phyloP scores from a whole-genome alignment of 352 stramenopile species.

The Pythium scleroteichum region DNA sequence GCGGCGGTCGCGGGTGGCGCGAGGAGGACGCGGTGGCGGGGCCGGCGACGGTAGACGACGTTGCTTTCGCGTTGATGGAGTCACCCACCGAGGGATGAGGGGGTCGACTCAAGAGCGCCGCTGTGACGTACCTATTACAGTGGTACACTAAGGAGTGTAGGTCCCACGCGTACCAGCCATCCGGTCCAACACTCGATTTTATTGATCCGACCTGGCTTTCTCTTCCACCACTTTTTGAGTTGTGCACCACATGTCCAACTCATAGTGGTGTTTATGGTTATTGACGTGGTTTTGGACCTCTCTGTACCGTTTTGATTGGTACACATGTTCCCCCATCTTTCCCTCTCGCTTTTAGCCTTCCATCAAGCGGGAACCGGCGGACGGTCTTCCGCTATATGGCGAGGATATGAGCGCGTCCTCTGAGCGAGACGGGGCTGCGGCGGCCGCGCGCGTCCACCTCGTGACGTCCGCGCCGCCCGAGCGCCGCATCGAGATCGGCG shows the following conservation, averaged over 20 bases:
- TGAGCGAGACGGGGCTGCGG: constrained; percentile 13
- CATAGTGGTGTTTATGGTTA: neutral
- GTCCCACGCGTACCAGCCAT: constrained; percentile 3
- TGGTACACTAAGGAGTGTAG: constrained; percentile 16
- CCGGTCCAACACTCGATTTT: constrained; percentile 13
- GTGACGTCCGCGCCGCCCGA: constrained; percentile 26
- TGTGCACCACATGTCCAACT: neutral
- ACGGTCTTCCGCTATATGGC: constrained; percentile 14
- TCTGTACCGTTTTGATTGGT: neutral
- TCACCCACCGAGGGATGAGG: constrained; percentile 5
- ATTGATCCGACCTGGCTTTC: constrained; percentile 22
- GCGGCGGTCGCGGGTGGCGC: neutral
- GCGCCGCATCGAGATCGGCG: constrained; percentile 28
- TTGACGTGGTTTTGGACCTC: neutral
- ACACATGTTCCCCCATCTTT: neutral
- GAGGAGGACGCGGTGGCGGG: neutral
- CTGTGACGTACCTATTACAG: constrained; percentile 4
- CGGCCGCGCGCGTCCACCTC: constrained; percentile 5
- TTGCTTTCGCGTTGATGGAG: constrained; percentile 10
- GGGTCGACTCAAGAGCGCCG: neutral
- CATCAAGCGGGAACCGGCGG: too few species aligned
- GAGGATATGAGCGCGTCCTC: constrained; percentile 14
- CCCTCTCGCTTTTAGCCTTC: neutral
- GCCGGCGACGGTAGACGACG: neutral
- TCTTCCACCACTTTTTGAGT: neutral